phyloP scores from a whole-genome alignment of 345 rosid genomes.

The Eucalyptus pauciflora region DNA sequence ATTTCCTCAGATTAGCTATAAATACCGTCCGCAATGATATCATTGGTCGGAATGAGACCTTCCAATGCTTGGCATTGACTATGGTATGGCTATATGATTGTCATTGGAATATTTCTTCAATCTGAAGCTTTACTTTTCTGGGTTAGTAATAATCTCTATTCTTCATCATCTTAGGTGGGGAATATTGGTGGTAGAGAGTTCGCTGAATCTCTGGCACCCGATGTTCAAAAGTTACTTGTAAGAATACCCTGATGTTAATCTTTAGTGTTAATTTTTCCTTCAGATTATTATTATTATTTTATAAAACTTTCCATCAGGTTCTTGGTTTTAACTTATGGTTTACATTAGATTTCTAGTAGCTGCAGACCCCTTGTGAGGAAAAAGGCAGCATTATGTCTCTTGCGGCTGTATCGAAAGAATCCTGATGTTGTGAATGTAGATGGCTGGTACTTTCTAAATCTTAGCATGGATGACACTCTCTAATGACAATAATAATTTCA shows the following conservation, averaged over 20 bases:
- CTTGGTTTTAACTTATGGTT: neutral
- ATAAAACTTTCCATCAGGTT: neutral
- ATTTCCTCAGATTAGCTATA: slow-evolving; percentile 91
- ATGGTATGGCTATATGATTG: slow-evolving; percentile 45
- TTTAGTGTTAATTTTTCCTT: neutral
- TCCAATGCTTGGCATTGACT: slow-evolving; percentile 97
- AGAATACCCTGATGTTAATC: slow-evolving; percentile 6
- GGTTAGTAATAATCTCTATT: neutral
- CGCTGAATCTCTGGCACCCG: slow-evolving; percentile 96
- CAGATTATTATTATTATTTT: neutral
- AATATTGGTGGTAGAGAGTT: slow-evolving; percentile 99
- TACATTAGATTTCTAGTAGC: slow-evolving; percentile 87
- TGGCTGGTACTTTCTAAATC: slow-evolving; percentile 67
- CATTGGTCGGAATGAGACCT: slow-evolving; percentile 96
- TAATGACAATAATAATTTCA: neutral
- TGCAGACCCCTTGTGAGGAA: slow-evolving; percentile 98
- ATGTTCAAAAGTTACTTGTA: slow-evolving; percentile 95
- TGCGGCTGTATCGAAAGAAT: slow-evolving; percentile 93
- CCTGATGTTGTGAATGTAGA: slow-evolving; percentile 92
- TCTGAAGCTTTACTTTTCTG: neutral
- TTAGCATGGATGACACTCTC: neutral
- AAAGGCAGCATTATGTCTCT: slow-evolving; percentile 92
- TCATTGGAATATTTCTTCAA: neutral
- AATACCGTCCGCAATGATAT: slow-evolving; percentile 95
- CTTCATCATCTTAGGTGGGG: slow-evolving; percentile 57